Conservation (phyloP, 768 basidiomycete species). For the Serendipita sp. region DNA sequence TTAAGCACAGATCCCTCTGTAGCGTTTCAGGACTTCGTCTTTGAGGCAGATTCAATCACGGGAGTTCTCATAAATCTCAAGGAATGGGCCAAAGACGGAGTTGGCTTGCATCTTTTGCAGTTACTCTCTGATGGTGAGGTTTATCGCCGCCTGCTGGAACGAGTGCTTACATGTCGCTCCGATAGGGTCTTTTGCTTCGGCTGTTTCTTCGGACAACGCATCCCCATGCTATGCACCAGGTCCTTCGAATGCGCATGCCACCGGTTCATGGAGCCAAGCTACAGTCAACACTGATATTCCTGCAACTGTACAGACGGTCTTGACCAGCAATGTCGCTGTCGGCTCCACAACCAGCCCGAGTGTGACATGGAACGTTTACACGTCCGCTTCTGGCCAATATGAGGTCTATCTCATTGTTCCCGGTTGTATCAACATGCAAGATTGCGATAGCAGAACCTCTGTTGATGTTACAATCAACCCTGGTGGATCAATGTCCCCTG, state of each 20-base stretch:
- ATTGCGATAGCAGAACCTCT: constrained; percentile 64
- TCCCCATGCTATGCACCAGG: constrained; percentile 64
- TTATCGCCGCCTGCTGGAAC: constrained; percentile 4
- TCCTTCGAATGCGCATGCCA: constrained; percentile 49
- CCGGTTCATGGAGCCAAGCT: constrained; percentile 54
- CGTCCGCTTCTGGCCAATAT: constrained; percentile 80
- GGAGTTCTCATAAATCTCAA: constrained; percentile 78
- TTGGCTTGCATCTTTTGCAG: constrained; percentile 84
- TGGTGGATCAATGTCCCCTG: constrained; percentile 46
- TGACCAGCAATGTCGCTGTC: constrained; percentile 49
- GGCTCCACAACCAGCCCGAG: constrained; percentile 55
- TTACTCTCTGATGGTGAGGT: constrained; percentile 64
- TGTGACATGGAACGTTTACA: constrained; percentile 81
- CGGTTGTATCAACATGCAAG: constrained; percentile 65
- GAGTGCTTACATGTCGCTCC: not conserved
- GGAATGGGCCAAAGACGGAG: constrained; percentile 52
- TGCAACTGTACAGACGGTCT: constrained; percentile 62
- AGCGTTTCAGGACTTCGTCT: constrained; percentile 88
- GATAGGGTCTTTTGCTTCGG: constrained; percentile 59
- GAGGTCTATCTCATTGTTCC: constrained; percentile 73
- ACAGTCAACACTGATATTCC: constrained; percentile 56
- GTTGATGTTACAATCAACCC: constrained; percentile 76
- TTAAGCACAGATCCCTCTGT: constrained; percentile 60
- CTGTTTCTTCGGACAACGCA: constrained; percentile 41
- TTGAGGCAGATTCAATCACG: constrained; percentile 48